Conservation (phyloP, 2,329 filamentous ascomycete genomes). For the Davidsoniella australis region DNA sequence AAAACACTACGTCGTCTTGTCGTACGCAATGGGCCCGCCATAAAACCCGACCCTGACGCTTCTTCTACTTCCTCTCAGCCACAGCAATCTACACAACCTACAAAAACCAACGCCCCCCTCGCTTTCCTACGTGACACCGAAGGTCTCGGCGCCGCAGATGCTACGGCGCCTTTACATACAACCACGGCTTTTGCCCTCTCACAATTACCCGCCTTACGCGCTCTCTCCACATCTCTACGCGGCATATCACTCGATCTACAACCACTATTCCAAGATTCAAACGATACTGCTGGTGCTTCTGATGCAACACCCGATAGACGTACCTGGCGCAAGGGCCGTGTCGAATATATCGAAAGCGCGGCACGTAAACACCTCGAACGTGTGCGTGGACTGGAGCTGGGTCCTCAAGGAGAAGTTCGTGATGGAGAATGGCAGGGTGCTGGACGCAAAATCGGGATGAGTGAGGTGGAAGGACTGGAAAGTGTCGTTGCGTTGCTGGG, state of each 20-base stretch:
- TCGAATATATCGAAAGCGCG: slow-evolving; percentile 69
- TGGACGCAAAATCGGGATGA: slow-evolving; percentile 30
- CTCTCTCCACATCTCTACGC: slow-evolving; percentile 42
- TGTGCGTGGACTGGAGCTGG: slow-evolving; percentile 48
- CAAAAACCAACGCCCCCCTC: slow-evolving; percentile 21
- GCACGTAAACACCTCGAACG: slow-evolving; percentile 61
- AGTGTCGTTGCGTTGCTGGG: slow-evolving; percentile 29
- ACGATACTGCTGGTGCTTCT: neutral
- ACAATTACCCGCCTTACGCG: slow-evolving; percentile 64
- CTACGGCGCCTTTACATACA: slow-evolving; percentile 43
- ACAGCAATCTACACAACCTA: slow-evolving; percentile 8
- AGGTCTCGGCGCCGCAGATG: slow-evolving; percentile 32
- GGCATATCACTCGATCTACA: slow-evolving; percentile 48
- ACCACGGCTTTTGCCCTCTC: slow-evolving; percentile 64
- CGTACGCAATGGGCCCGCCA: slow-evolving; percentile 1
- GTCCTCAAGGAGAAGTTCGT: slow-evolving; percentile 40
- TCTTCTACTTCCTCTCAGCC: neutral
- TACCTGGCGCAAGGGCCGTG: slow-evolving; percentile 50
- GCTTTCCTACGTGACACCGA: slow-evolving; percentile 41
- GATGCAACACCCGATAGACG: slow-evolving; percentile 18
- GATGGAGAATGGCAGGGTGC: slow-evolving; percentile 47
- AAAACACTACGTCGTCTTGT: slow-evolving; percentile 34
- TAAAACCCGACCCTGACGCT: slow-evolving; percentile 16
- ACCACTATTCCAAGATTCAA: slow-evolving; percentile 7
- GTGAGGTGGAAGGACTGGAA: slow-evolving; percentile 42